Conservation (phyloP, 257 asterid species). For the Vinca minor region DNA sequence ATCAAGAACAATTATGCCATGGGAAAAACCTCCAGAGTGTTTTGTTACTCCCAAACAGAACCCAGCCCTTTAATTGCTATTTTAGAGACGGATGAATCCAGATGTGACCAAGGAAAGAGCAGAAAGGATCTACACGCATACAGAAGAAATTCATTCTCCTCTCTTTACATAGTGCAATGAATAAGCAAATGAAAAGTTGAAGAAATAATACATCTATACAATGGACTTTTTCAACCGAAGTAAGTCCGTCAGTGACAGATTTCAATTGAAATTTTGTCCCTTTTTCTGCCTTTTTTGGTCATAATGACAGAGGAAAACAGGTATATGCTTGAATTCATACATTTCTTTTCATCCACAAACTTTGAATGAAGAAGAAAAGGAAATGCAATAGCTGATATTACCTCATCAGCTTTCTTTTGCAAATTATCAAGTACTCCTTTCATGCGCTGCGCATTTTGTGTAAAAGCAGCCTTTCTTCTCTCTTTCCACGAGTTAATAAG, state of each 20-base stretch:
- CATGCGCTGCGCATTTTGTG: constrained; percentile 81
- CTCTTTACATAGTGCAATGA: not conserved
- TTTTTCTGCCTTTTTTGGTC: too few species aligned
- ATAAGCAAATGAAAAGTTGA: not conserved
- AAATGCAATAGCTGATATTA: constrained; percentile 23
- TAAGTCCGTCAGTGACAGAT: not conserved
- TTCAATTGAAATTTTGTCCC: not conserved
- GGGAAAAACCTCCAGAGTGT: not conserved
- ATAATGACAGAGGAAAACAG: not conserved
- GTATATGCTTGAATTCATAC: not conserved
- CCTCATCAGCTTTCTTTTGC: constrained; percentile 93
- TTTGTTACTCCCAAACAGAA: too few species aligned
- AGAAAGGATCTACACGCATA: not conserved
- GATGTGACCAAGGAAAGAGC: not conserved
- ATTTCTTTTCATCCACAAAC: not conserved
- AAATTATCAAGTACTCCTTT: constrained; percentile 65
- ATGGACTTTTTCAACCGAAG: not conserved
- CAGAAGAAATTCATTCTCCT: not conserved
- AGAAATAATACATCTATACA: not conserved
- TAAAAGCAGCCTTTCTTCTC: constrained; percentile 71
- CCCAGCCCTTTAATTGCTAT: not conserved
- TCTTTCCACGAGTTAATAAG: constrained; percentile 78
- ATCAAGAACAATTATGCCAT: not conserved
- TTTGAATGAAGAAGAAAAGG: not conserved
- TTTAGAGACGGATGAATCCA: not conserved